A percentile compares a stretch with the other conserved stretches of the same genome.
These are phyloP conservation scores for Paraconiothyrium sp. DNA, from an alignment of 2,329 filamentous ascomycete genomes.

Conservation along the genomic window DNA sequence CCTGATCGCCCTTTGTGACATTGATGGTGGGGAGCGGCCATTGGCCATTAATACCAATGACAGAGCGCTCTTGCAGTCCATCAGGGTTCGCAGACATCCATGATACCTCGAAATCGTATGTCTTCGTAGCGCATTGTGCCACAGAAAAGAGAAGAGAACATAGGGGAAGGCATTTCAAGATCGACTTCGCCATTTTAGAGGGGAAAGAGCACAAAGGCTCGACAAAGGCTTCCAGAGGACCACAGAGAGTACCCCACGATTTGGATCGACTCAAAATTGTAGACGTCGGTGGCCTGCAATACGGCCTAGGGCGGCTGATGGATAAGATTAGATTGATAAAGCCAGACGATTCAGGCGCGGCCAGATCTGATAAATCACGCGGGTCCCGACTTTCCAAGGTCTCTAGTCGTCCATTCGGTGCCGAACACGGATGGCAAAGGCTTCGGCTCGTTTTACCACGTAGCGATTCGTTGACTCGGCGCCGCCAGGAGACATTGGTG, in stretches of 20 bases:
- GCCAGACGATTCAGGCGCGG: conserved; percentile 21
- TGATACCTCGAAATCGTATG: conserved; percentile 62
- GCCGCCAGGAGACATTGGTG: background rate
- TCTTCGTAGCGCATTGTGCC: conserved; percentile 48
- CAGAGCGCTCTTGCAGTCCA: conserved; percentile 58
- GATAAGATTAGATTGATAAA: conserved; percentile 43
- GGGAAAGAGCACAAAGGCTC: conserved; percentile 7
- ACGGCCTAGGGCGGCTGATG: conserved; percentile 25
- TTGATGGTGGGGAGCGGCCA: conserved; percentile 79
- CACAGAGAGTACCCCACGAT: conserved; percentile 21
- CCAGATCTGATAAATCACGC: conserved; percentile 13
- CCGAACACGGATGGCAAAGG: background rate
- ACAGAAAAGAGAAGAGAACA: conserved; percentile 37
- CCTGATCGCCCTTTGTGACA: conserved; percentile 75
- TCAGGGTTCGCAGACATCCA: conserved; percentile 67
- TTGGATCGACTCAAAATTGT: conserved; percentile 7
- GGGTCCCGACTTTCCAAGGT: background rate
- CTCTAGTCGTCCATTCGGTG: background rate
- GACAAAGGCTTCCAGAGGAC: conserved; percentile 4
- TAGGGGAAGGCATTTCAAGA: conserved; percentile 55
- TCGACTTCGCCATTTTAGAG: conserved; percentile 54
- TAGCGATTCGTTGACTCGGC: background rate
- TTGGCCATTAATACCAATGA: conserved; percentile 77
- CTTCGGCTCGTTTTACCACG: background rate
- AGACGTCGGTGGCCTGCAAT: conserved; percentile 11